Percentiles rank a stretch among this genome's conserved stretches.
phyloP scores from a whole-genome alignment of 768 basidiomycete species.

The Tephrocybe sp. region DNA sequence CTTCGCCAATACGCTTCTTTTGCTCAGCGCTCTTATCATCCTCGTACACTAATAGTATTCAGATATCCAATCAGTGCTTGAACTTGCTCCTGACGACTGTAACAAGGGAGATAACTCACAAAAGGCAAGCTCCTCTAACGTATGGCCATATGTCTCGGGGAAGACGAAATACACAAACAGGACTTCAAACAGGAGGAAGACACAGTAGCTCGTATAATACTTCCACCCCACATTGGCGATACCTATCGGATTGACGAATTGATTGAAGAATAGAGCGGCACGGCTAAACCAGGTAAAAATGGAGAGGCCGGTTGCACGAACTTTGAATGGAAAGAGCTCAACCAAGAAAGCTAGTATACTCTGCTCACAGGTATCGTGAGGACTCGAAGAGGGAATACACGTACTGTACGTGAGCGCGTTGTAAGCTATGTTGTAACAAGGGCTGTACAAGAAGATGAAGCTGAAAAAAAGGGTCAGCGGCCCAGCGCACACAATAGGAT shows the following conservation, averaged over 20 bases:
- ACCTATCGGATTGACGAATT: conserved; percentile 63
- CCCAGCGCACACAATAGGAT: neutral
- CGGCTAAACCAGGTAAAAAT: conserved; percentile 60
- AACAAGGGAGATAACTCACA: conserved; percentile 28
- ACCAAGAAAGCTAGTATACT: conserved; percentile 51
- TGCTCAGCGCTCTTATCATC: too few relatives aligned
- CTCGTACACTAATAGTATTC: too few relatives aligned
- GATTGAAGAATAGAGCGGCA: conserved; percentile 58
- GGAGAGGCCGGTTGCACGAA: conserved; percentile 58
- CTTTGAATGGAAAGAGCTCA: conserved; percentile 64
- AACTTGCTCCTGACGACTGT: too few relatives aligned
- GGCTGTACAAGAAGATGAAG: conserved; percentile 57
- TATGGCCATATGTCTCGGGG: conserved; percentile 52
- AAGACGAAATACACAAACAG: conserved; percentile 58
- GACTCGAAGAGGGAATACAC: neutral
- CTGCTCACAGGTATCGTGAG: conserved; percentile 31
- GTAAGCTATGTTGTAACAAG: conserved; percentile 52
- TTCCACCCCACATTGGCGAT: conserved; percentile 55
- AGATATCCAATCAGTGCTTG: too few relatives aligned
- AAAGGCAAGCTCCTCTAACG: conserved; percentile 59
- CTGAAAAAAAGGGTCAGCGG: conserved; percentile 21
- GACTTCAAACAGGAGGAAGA: conserved; percentile 51
- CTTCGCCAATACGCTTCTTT: too few relatives aligned
- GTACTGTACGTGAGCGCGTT: conserved; percentile 55
- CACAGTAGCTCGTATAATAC: conserved; percentile 53